Conservation (phyloP, 371 early-diverging fungal genomes). For the Cokeromyces recurvatus region DNA sequence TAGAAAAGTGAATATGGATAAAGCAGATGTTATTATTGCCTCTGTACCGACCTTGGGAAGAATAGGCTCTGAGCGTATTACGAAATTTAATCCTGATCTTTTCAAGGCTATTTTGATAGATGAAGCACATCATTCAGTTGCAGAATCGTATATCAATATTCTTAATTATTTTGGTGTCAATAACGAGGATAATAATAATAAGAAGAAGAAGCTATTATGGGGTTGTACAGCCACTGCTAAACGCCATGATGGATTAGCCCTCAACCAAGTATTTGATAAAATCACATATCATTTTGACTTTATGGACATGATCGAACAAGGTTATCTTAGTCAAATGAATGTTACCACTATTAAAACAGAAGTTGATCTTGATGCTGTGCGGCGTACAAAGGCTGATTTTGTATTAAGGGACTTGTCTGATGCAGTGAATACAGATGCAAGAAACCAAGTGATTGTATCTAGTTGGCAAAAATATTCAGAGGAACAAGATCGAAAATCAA, state of each 20-base stretch:
- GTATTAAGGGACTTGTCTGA: constrained; percentile 45
- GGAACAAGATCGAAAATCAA: constrained; percentile 40
- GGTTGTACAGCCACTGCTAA: constrained; percentile 92
- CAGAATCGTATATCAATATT: constrained; percentile 67
- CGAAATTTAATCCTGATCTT: constrained; percentile 60
- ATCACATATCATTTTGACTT: constrained; percentile 75
- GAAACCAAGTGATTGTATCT: constrained; percentile 68
- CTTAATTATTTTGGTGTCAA: constrained; percentile 65
- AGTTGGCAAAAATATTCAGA: constrained; percentile 57
- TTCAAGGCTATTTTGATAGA: constrained; percentile 92
- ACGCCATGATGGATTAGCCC: constrained; percentile 76
- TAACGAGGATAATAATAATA: constrained; percentile 4
- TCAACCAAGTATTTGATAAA: constrained; percentile 68
- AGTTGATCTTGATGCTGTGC: constrained; percentile 51
- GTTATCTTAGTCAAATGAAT: constrained; percentile 42
- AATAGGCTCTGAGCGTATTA: constrained; percentile 45
- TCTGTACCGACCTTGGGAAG: constrained; percentile 76
- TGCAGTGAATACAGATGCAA: constrained; percentile 56
- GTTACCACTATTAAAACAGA: constrained; percentile 65
- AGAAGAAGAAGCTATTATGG: constrained; percentile 70
- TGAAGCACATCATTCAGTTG: constrained; percentile 92
- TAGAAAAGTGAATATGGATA: constrained; percentile 46
- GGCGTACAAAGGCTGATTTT: constrained; percentile 60
- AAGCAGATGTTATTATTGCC: constrained; percentile 70
- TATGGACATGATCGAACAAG: constrained; percentile 75